Evolutionary conservation across 768 basidiomycete species (phyloP), one percentile per base, ranked within the genome.

Genomic region (Mycena amicta): DNA sequence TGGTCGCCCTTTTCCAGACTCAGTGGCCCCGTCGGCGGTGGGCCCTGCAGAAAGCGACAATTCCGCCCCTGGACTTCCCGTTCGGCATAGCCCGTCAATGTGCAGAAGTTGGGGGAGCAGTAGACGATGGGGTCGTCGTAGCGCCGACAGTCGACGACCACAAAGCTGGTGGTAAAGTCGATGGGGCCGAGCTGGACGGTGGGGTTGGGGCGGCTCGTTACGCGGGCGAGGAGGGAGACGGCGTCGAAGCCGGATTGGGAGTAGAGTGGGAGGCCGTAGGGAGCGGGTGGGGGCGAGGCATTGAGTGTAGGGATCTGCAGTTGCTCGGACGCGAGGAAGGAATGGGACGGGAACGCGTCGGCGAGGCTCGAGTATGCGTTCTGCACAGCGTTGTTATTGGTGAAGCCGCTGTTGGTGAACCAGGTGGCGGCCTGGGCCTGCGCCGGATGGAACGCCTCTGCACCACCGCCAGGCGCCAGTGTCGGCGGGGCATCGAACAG

Each of bases 171-270:
- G n/a, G 90, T 89, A 59, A 94, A 77, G 72, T 99, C 96, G 27
- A 98, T 92, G 0, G 96, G 93, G 16, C 97, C 96, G 18, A 98
- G 82, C 11, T 79, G 74, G 41, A 98, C 82, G 57, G 77, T 83
- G 1, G 93, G 92, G 65, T 89, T 82, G 0, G 85, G 85, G 5
- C 95, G 83, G 16, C 78, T 82, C 5, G 83, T 87, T 6, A 98
- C 88, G 6, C 92, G 82, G 11, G 89, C 81, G 26, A 98, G n/a
- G n/a, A 97, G 80, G 27, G 88, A 84, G 46, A 98, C 77, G 50
- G 95, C 79, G 70, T 98, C 96, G 63, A 97, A 97, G 2, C 96
- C 97, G 1, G 92, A 90, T 1, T 87, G 77, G 2, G 93, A 95
- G 75, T 99, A 99, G 2, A 98, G 79, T 2, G 89, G 86, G 13